Percentiles rank a stretch among this genome's conserved stretches.
These are phyloP conservation scores for Carex cristatella DNA, from an alignment of 176 grass and related monocot species.

Conservation along the genomic window DNA sequence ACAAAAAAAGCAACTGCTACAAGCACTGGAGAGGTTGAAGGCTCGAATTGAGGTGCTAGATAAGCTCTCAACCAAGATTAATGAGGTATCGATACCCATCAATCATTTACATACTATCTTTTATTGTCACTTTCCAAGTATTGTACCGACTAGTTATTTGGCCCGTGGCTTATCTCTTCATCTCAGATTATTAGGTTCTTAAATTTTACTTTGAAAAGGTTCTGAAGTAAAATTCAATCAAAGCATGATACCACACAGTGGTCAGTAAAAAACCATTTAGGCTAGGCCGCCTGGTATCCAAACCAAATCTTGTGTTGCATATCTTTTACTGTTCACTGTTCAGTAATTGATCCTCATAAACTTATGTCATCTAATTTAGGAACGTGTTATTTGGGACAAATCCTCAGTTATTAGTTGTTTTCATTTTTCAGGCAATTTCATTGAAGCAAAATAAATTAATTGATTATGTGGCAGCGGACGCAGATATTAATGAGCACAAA, in stretches of 20 bases:
- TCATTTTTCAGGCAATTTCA: conserved; percentile 62
- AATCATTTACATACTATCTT: background rate
- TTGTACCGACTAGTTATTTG: background rate
- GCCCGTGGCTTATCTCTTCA: background rate
- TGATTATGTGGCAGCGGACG: conserved; percentile 23
- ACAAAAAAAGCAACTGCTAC: conserved; percentile 91
- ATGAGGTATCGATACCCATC: conserved; percentile 43
- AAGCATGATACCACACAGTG: background rate
- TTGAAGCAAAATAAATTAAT: conserved; percentile 88
- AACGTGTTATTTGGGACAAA: background rate
- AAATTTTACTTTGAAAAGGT: background rate
- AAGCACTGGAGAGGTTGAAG: conserved; percentile 71
- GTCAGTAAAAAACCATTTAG: background rate
- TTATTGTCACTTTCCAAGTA: background rate
- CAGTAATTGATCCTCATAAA: background rate
- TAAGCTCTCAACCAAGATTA: conserved; percentile 76
- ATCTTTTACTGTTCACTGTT: background rate
- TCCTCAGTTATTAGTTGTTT: background rate
- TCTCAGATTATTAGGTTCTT: background rate
- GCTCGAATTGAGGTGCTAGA: conserved; percentile 67
- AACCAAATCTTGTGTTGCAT: background rate
- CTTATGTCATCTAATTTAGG: background rate
- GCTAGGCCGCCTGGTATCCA: background rate
- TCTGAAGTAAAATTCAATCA: background rate
- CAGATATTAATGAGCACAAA: background rate